Evolutionary conservation across 306 rosid genomes (phyloP).

Genomic region (Dalbergia oliveri): DNA sequence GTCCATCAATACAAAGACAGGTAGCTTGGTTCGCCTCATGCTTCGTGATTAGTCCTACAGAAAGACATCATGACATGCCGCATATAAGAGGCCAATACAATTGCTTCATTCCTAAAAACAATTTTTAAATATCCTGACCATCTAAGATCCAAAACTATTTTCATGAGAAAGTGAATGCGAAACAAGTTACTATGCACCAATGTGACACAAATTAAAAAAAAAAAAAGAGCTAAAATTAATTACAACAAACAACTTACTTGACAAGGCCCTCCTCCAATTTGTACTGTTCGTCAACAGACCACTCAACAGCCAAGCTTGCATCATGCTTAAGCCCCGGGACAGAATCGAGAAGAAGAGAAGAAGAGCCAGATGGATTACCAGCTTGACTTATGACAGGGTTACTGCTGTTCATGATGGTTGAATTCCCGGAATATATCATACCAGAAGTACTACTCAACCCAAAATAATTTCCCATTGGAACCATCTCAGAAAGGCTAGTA

Average conservation of each 20-base stretch:
- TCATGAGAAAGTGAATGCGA: slow-evolving; percentile 25
- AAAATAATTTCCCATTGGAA: slow-evolving; percentile 78
- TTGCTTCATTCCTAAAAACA: slow-evolving; percentile 16
- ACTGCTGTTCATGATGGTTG: slow-evolving; percentile 60
- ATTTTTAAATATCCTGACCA: not conserved
- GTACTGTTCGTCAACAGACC: slow-evolving; percentile 94
- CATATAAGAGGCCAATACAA: slow-evolving; percentile 8
- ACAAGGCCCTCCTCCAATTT: slow-evolving; percentile 85
- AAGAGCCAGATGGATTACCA: slow-evolving; percentile 60
- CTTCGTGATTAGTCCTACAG: slow-evolving; percentile 12
- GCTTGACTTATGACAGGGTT: slow-evolving; percentile 70
- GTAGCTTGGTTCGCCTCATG: slow-evolving; percentile 28
- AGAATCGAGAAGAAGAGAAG: slow-evolving; percentile 85
- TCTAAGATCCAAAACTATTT: slow-evolving; percentile 22
- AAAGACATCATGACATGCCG: slow-evolving; percentile 4
- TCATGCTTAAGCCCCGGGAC: slow-evolving; percentile 94
- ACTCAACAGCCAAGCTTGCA: slow-evolving; percentile 91
- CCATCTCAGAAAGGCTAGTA: slow-evolving; percentile 80
- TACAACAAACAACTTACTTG: slow-evolving; percentile 66
- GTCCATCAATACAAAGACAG: slow-evolving; percentile 4
- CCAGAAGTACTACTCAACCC: slow-evolving; percentile 61
- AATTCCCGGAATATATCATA: slow-evolving; percentile 74
- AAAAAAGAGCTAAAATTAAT: slow-evolving; percentile 1
- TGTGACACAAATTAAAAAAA: slow-evolving; percentile 10
- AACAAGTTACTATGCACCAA: slow-evolving; percentile 33